Evolutionary conservation across 192 early-diverging fungal genomes (phyloP).

Genomic region (Podila horticola): DNA sequence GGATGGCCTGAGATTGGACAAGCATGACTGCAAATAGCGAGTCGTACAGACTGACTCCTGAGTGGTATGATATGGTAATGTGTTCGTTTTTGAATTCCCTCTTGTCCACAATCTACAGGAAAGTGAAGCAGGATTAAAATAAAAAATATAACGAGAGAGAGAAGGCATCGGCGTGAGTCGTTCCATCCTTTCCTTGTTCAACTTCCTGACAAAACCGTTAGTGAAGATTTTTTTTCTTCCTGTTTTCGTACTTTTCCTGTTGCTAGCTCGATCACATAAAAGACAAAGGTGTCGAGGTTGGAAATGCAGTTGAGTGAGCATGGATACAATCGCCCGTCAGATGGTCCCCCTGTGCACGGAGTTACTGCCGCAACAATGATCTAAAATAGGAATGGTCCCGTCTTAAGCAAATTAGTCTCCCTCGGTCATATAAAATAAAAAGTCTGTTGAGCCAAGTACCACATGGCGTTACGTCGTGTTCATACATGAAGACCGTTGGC

Average conservation of each 20-base stretch:
- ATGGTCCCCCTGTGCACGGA: slow-evolving; percentile 39
- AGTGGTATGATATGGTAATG: slow-evolving; percentile 71
- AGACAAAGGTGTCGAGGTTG: slow-evolving; percentile 70
- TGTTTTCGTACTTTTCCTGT: slow-evolving; percentile 62
- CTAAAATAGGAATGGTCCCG: slow-evolving; percentile 25
- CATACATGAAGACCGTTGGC: slow-evolving; percentile 62
- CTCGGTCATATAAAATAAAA: too few species aligned
- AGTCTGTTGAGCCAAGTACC: too few species aligned
- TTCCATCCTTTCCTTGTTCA: not conserved
- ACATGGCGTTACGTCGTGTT: not conserved
- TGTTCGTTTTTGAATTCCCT: slow-evolving; percentile 67
- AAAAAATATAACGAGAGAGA: not conserved
- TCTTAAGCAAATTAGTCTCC: not conserved
- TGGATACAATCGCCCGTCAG: slow-evolving; percentile 53
- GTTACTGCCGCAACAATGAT: slow-evolving; percentile 70
- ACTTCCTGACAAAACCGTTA: not conserved
- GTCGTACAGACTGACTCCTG: slow-evolving; percentile 73
- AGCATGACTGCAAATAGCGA: slow-evolving; percentile 73
- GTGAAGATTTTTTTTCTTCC: not conserved
- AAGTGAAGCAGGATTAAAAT: not conserved
- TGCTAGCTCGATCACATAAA: slow-evolving; percentile 69
- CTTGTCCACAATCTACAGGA: slow-evolving; percentile 62
- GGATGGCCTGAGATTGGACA: slow-evolving; percentile 77
- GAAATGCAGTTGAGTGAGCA: slow-evolving; percentile 60
- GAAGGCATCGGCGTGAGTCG: not conserved